These are phyloP conservation scores for Prinsepia uniflora DNA, from an alignment of 306 rosid species.

Conservation along the genomic window DNA sequence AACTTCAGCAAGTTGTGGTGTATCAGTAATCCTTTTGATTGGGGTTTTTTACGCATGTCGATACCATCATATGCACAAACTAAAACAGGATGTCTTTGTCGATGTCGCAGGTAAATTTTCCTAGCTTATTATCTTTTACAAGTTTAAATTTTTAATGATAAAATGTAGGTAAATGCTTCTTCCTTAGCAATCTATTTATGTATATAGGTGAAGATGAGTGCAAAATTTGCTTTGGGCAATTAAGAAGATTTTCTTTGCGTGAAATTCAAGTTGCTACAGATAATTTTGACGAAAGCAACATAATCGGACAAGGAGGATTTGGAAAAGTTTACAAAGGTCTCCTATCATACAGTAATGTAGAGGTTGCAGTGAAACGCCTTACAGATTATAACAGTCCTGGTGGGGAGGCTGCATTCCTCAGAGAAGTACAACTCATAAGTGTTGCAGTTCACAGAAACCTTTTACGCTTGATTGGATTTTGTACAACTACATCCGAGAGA, in stretches of 20 bases:
- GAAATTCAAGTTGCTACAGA: slow-evolving; percentile 84
- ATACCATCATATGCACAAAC: slow-evolving; percentile 34
- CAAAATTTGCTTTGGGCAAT: slow-evolving; percentile 59
- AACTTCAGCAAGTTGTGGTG: slow-evolving; percentile 62
- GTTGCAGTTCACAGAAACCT: slow-evolving; percentile 92
- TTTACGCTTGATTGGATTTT: slow-evolving; percentile 75
- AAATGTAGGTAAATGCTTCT: too few relatives aligned
- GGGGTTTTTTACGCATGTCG: slow-evolving; percentile 53
- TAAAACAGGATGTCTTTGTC: slow-evolving; percentile 52
- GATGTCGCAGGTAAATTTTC: slow-evolving; percentile 71
- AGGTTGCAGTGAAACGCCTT: slow-evolving; percentile 84
- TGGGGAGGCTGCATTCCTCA: slow-evolving; percentile 85
- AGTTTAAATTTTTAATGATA: too few relatives aligned
- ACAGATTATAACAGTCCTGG: slow-evolving; percentile 75
- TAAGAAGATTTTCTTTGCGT: slow-evolving; percentile 79
- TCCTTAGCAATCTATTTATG: neutral
- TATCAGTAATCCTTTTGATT: slow-evolving; percentile 50
- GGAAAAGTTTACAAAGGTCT: slow-evolving; percentile 91
- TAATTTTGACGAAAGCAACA: slow-evolving; percentile 63
- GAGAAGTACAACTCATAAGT: slow-evolving; percentile 86
- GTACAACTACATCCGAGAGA: slow-evolving; percentile 72
- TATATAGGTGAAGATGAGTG: slow-evolving; percentile 72
- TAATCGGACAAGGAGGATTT: slow-evolving; percentile 98
- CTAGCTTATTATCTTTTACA: neutral
- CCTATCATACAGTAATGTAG: slow-evolving; percentile 57